These are phyloP conservation scores for Ilyonectria sp. DNA, from an alignment of 2,329 filamentous ascomycete genomes.

Conservation along the genomic window DNA sequence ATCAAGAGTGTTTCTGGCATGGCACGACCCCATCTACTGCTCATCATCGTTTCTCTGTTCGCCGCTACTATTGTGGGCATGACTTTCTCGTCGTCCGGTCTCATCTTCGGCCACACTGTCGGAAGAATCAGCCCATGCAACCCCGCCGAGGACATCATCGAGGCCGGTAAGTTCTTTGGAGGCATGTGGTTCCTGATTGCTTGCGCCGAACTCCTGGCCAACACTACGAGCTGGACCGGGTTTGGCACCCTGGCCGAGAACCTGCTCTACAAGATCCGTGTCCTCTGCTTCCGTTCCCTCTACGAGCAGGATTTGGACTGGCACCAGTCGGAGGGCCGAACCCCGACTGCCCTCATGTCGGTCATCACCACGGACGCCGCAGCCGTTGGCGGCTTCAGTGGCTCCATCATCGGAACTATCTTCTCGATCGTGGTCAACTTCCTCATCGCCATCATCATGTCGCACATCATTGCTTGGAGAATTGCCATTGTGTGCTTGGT, in stretches of 20 bases:
- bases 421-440: slow-evolving; percentile 80
- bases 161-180: slow-evolving; percentile 64
- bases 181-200: slow-evolving; percentile 71
- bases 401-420: slow-evolving; percentile 78
- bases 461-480: slow-evolving; percentile 82
- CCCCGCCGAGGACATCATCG: slow-evolving; percentile 53
- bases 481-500: slow-evolving; percentile 82
- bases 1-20: slow-evolving; percentile 56
- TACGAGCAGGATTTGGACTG: slow-evolving; percentile 78
- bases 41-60: slow-evolving; percentile 58
- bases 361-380: slow-evolving; percentile 80
- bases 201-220: slow-evolving; percentile 63
- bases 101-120: slow-evolving; percentile 63
- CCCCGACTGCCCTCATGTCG: slow-evolving; percentile 73
- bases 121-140: slow-evolving; percentile 64
- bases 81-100: slow-evolving; percentile 67
- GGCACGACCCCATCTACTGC: slow-evolving; percentile 57
- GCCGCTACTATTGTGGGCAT: slow-evolving; percentile 69
- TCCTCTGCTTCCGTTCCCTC: slow-evolving; percentile 75
- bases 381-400: slow-evolving; percentile 77
- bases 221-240: slow-evolving; percentile 68
- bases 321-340: slow-evolving; percentile 77
- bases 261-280: slow-evolving; percentile 74
- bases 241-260: slow-evolving; percentile 72
- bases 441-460: slow-evolving; percentile 76